Evolutionary conservation across 345 rosid genomes (phyloP).

Genomic region (Laguncularia racemosa): DNA sequence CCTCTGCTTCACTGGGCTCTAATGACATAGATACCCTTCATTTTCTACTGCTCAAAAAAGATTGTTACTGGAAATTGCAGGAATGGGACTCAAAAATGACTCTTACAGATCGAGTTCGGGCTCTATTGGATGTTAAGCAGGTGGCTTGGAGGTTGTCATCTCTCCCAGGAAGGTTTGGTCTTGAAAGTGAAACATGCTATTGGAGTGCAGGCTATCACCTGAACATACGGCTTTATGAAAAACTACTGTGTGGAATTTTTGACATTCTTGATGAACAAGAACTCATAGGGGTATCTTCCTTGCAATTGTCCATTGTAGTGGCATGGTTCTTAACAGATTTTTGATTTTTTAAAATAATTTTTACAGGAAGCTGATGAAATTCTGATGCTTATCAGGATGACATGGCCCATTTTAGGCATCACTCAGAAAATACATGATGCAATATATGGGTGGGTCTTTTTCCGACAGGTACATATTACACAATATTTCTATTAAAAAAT

Average conservation of each 20-base stretch:
- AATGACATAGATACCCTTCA: not conserved
- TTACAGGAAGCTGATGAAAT: constrained; percentile 69
- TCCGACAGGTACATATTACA: constrained; percentile 64
- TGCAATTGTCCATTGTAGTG: not conserved
- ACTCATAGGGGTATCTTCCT: constrained; percentile 66
- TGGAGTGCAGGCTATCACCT: constrained; percentile 81
- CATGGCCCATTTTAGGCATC: constrained; percentile 91
- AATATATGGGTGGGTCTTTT: constrained; percentile 72
- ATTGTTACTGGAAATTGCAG: constrained; percentile 30
- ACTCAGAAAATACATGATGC: constrained; percentile 72
- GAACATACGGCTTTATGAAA: constrained; percentile 73
- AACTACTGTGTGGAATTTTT: constrained; percentile 61
- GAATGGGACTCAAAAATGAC: constrained; percentile 72
- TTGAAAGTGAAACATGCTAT: constrained; percentile 64
- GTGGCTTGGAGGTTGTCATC: constrained; percentile 53
- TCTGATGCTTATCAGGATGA: constrained; percentile 47
- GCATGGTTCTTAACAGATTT: constrained; percentile 1
- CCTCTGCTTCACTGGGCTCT: not conserved
- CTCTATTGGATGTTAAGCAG: constrained; percentile 60
- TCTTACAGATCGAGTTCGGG: constrained; percentile 67
- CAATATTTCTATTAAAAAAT: too few species aligned
- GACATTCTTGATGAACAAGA: constrained; percentile 93
- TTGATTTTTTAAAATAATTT: constrained; percentile 6
- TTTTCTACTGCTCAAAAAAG: constrained; percentile 3
- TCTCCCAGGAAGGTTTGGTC: constrained; percentile 50